These are phyloP conservation scores for Sordariomycetes sp. DNA, from an alignment of 2,329 filamentous ascomycete genomes.

Conservation along the genomic window DNA sequence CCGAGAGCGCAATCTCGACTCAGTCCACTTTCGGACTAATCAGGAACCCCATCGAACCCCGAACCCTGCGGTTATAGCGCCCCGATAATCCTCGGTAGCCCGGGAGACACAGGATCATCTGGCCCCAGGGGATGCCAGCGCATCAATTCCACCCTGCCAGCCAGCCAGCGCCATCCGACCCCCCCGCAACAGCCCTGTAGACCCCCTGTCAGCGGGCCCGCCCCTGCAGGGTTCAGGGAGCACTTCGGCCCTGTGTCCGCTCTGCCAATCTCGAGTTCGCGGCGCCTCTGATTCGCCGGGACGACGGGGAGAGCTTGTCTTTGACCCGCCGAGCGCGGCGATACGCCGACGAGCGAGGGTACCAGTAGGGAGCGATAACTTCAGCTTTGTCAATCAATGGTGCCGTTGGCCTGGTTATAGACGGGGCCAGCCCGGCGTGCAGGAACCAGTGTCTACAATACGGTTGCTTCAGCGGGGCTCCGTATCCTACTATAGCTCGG, in stretches of 20 bases:
- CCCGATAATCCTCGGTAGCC: too few species aligned
- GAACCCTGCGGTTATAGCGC: background rate
- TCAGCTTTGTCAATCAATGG: background rate
- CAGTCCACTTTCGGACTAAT: background rate
- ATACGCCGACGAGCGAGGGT: background rate
- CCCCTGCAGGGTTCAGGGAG: background rate
- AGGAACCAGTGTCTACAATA: background rate
- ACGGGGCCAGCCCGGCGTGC: background rate
- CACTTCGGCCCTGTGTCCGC: background rate
- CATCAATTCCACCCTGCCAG: background rate
- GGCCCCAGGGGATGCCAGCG: background rate
- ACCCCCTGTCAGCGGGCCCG: background rate
- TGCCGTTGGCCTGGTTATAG: background rate
- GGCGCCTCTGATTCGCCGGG: background rate
- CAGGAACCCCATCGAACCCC: background rate
- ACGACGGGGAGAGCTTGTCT: background rate
- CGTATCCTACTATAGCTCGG: too few species aligned
- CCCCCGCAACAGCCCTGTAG: background rate
- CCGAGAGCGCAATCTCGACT: too few species aligned
- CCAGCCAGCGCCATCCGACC: background rate
- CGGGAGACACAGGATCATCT: background rate
- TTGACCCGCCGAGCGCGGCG: background rate
- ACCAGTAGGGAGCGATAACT: background rate
- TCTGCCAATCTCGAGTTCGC: background rate
- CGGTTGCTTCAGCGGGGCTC: background rate